Base-by-base conservation (phyloP, 805 yeast species). In the Yamadazyma sp. region DNA sequence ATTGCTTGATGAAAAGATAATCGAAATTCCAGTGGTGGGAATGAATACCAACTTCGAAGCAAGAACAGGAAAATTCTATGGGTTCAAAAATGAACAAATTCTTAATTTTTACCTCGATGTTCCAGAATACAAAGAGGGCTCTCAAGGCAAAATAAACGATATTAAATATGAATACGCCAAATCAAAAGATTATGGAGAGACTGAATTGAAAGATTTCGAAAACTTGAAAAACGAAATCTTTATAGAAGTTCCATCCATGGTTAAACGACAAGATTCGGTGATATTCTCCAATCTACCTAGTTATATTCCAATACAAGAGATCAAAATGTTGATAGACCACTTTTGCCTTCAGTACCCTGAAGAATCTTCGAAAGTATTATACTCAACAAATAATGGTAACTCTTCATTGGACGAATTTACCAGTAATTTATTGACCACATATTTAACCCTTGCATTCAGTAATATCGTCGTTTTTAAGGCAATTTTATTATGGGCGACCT, bases 371-470 rank as follows among this genome's bases (percentile, higher is more conserved):
- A 30, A 17, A 16, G 23, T 22, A 5, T 21, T 30, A 9, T 30
- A 19, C 15, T 6, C 25, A 11, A 30, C 21, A 18, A 11, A 30
- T n/a, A 18, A 21, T 12, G n/a, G n/a, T n/a, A 13, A 12, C 7
- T n/a, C 5, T 18, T 6, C 33, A 6, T 30, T 19, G 14, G 16
- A 12, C 8, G 14, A 12, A 7, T 30, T 12, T 11, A 22, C 23
- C 11, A 18, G 16, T 19, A 13, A 30, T 25, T 7, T 30, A 19
- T 21, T 30, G 8, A 22, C 16, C 5, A 22, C 16, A 6, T 18
- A 19, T n/a, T n/a, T 30, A n/a, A 19, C 33, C n/a, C 25, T 30
- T 11, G 15, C 23, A 15, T 30, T 30, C 24, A 30, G 33, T 12
- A 30, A 30, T 21, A 17, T 30, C 8, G 11, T 22, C 7, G 33